Evolutionary conservation across 805 yeast genomes (phyloP).

Genomic region (Wickerhamomyces xylosicus): DNA sequence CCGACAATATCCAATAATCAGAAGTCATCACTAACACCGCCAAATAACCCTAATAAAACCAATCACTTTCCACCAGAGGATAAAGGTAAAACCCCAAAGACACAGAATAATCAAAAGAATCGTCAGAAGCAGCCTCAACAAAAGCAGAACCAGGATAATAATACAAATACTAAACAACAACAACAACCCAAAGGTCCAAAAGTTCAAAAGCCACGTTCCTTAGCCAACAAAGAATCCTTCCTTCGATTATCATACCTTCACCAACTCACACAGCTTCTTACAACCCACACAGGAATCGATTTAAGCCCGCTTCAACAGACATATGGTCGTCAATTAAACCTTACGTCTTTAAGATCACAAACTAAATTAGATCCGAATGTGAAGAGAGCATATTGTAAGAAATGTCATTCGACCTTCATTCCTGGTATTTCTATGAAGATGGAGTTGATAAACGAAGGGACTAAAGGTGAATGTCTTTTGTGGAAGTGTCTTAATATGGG

Average conservation of each 20-base stretch:
- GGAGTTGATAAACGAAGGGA: constrained; percentile 33
- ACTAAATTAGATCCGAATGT: constrained; percentile 51
- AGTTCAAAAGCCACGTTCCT: neutral
- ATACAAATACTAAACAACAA: neutral
- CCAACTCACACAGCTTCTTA: constrained; percentile 28
- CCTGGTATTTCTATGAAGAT: constrained; percentile 35
- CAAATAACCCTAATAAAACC: too few species aligned
- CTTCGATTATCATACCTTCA: constrained; percentile 49
- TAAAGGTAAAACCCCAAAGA: too few species aligned
- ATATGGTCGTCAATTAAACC: constrained; percentile 42
- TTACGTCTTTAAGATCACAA: constrained; percentile 61
- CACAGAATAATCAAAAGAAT: too few species aligned
- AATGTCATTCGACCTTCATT: constrained; percentile 41
- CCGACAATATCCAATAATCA: too few species aligned
- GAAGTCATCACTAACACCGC: too few species aligned
- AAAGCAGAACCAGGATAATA: neutral
- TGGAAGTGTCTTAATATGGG: constrained; percentile 23
- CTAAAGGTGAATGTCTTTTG: constrained; percentile 33
- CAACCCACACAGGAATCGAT: constrained; percentile 15
- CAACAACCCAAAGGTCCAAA: neutral
- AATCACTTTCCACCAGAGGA: too few species aligned
- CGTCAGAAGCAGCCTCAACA: neutral
- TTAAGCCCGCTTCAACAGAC: constrained; percentile 38
- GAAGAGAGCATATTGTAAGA: constrained; percentile 63
- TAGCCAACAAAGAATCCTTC: constrained; percentile 38